Conservation (phyloP, 148 eudicot species). For the Silene uniflora region DNA sequence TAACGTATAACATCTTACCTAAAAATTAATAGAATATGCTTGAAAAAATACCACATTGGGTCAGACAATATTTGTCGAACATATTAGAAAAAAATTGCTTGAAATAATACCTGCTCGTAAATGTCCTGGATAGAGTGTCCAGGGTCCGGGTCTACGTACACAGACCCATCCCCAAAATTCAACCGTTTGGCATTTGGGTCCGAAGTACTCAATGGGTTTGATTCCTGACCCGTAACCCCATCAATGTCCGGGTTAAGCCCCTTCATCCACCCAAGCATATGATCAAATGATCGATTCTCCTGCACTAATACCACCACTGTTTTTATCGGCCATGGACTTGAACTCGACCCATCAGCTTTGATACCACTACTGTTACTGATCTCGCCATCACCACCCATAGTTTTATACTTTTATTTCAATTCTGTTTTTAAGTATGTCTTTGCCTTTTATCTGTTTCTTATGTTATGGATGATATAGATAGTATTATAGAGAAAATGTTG, state of each 20-base stretch:
- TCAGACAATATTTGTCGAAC: background rate
- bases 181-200: constrained; percentile 29
- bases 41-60: too few species aligned
- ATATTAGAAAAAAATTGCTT: background rate
- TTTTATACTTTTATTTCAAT: background rate
- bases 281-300: constrained; percentile 77
- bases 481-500: background rate
- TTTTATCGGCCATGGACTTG: constrained; percentile 43
- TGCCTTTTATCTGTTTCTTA: background rate
- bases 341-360: constrained; percentile 4
- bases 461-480: background rate
- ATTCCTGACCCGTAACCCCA: constrained; percentile 48
- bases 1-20: too few species aligned
- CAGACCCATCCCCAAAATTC: constrained; percentile 30
- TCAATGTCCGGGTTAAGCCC: constrained; percentile 52
- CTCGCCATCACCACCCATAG: constrained; percentile 4
- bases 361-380: background rate
- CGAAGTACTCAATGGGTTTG: constrained; percentile 36
- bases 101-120: constrained; percentile 41
- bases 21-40: background rate
- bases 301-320: constrained; percentile 71
- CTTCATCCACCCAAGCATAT: constrained; percentile 82
- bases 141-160: constrained; percentile 51
- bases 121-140: constrained; percentile 52
- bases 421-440: background rate